These are phyloP conservation scores for Chaetomiaceae sp. DNA, from an alignment of 2,329 filamentous ascomycete species.

Conservation along the genomic window DNA sequence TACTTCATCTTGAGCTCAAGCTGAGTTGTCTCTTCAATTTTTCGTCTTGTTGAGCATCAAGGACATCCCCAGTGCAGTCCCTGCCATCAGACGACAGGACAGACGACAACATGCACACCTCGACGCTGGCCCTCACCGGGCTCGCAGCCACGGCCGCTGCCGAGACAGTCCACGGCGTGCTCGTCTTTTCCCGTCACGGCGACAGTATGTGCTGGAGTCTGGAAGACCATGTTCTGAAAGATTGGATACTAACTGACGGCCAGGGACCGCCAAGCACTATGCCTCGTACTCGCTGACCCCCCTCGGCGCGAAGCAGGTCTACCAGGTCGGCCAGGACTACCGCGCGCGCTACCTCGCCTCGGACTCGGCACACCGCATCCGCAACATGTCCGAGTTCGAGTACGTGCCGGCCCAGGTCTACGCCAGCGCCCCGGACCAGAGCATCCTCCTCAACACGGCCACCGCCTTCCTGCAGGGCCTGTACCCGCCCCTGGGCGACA, in stretches of 20 bases:
- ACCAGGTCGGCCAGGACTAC: conserved; percentile 69
- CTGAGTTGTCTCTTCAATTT: too few species aligned
- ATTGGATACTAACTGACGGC: not conserved
- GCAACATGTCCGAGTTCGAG: conserved; percentile 60
- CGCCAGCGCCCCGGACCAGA: conserved; percentile 68
- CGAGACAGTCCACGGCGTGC: conserved; percentile 75
- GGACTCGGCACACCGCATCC: conserved; percentile 56
- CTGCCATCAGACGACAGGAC: too few species aligned
- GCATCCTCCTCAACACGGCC: conserved; percentile 76
- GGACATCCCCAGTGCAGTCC: too few species aligned
- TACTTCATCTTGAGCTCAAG: not conserved
- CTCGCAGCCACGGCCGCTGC: conserved; percentile 31
- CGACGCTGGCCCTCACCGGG: conserved; percentile 35
- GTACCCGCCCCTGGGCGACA: conserved; percentile 68
- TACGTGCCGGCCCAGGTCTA: conserved; percentile 67
- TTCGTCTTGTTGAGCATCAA: too few species aligned
- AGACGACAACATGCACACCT: conserved; percentile 12
- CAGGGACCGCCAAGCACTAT: conserved; percentile 60
- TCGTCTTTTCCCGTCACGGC: conserved; percentile 86
- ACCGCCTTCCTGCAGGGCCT: conserved; percentile 78
- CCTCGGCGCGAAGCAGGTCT: conserved; percentile 73
- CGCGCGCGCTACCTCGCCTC: conserved; percentile 68
- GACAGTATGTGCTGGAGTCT: conserved; percentile 59
- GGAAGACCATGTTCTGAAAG: not conserved
- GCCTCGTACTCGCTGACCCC: conserved; percentile 69